These are phyloP conservation scores for Ogataea saltuana DNA, from an alignment of 805 yeast genomes.

Conservation along the genomic window DNA sequence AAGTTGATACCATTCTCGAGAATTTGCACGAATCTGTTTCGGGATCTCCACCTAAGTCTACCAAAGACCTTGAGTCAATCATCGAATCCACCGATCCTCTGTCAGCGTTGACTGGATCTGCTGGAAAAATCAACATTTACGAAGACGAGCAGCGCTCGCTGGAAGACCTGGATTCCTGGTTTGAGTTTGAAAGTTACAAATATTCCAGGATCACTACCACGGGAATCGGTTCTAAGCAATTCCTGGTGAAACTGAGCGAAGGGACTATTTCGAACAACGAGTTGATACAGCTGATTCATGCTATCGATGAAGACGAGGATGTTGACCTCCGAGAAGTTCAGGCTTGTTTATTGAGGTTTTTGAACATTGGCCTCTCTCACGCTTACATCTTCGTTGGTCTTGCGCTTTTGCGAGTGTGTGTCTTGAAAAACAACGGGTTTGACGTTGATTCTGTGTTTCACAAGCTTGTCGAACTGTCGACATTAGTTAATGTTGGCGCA, in stretches of 20 bases:
- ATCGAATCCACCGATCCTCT: slow-evolving; percentile 30
- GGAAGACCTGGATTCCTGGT: slow-evolving; percentile 21
- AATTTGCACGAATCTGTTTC: slow-evolving; percentile 1
- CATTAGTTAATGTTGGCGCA: neutral
- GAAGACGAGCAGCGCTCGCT: slow-evolving; percentile 18
- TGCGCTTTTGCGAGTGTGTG: slow-evolving; percentile 19
- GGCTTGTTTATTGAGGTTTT: slow-evolving; percentile 12
- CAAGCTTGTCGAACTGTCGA: slow-evolving; percentile 20
- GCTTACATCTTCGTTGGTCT: slow-evolving; percentile 17
- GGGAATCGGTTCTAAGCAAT: neutral
- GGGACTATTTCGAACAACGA: slow-evolving; percentile 16
- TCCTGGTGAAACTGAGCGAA: slow-evolving; percentile 18
- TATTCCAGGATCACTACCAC: slow-evolving; percentile 1
- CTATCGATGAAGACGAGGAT: slow-evolving; percentile 6
- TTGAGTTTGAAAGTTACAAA: slow-evolving; percentile 23
- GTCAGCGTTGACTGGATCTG: slow-evolving; percentile 20
- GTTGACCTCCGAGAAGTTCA: slow-evolving; percentile 14
- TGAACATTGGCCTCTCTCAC: slow-evolving; percentile 10
- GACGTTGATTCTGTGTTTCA: slow-evolving; percentile 14
- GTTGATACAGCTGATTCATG: slow-evolving; percentile 17
- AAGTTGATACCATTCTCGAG: neutral
- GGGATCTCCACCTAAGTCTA: slow-evolving; percentile 13
- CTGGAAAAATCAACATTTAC: slow-evolving; percentile 23
- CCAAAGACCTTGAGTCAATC: slow-evolving; percentile 19
- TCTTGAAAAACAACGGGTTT: slow-evolving; percentile 9